These are phyloP conservation scores for Bruguiera gymnorhiza DNA, from an alignment of 345 rosid genomes.

Conservation along the genomic window DNA sequence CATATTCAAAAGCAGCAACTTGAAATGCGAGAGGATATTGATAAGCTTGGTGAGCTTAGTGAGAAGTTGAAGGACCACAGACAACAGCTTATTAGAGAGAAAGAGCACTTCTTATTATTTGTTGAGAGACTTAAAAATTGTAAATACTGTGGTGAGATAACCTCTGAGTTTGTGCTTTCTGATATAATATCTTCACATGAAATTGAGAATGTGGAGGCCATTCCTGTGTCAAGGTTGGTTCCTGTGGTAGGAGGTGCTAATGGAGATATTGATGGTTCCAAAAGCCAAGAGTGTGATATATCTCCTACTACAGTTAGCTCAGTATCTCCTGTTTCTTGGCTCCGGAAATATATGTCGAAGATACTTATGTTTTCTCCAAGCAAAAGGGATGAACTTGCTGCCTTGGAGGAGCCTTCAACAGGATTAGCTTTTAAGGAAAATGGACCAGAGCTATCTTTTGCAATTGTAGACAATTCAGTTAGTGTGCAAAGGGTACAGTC, in stretches of 20 bases:
- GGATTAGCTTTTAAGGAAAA: slow-evolving; percentile 25
- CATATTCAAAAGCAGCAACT: slow-evolving; percentile 77
- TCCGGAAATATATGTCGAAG: slow-evolving; percentile 77
- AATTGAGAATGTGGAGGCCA: slow-evolving; percentile 50
- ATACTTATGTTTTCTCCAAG: slow-evolving; percentile 70
- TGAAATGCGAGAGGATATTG: slow-evolving; percentile 81
- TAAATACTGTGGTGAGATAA: slow-evolving; percentile 63
- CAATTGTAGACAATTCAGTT: slow-evolving; percentile 33
- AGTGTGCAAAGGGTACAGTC: slow-evolving; percentile 46
- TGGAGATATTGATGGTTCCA: slow-evolving; percentile 20
- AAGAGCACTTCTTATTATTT: slow-evolving; percentile 64
- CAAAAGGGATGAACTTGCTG: slow-evolving; percentile 47
- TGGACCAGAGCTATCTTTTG: slow-evolving; percentile 45
- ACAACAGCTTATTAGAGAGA: slow-evolving; percentile 75
- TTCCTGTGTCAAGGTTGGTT: slow-evolving; percentile 41
- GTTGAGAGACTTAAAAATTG: slow-evolving; percentile 70
- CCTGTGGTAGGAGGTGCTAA: slow-evolving; percentile 27
- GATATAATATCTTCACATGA: slow-evolving; percentile 53
- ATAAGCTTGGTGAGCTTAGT: slow-evolving; percentile 74
- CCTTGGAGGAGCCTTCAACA: slow-evolving; percentile 37
- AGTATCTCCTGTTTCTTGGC: slow-evolving; percentile 61
- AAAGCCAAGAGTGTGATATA: slow-evolving; percentile 29
- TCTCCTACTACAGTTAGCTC: slow-evolving; percentile 37
- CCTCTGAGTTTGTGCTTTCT: slow-evolving; percentile 66
- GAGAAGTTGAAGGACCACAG: slow-evolving; percentile 73